Conservation (phyloP, 805 yeast species). For the Starmerella etchellsii region DNA sequence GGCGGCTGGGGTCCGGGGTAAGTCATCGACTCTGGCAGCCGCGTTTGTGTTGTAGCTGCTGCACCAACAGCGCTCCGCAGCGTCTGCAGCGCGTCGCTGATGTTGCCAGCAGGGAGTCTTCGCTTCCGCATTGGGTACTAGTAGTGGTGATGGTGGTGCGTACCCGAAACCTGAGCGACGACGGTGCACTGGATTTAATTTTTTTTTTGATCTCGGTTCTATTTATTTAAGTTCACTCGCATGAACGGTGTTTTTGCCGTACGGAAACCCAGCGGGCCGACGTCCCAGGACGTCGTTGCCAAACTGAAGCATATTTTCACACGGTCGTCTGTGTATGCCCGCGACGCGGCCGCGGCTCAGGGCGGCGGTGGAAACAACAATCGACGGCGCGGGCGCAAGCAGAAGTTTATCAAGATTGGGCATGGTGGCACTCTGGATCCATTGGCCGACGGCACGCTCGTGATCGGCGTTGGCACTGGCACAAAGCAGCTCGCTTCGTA, state of each 20-base stretch:
- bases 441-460: slow-evolving; percentile 80
- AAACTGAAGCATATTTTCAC: slow-evolving; percentile 53
- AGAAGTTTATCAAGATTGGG: slow-evolving; percentile 60
- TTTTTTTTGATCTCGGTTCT: too few relatives aligned
- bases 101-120: slow-evolving; percentile 7
- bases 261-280: slow-evolving; percentile 73
- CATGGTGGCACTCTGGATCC: slow-evolving; percentile 98
- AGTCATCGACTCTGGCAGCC: slow-evolving; percentile 10
- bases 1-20: slow-evolving; percentile 3
- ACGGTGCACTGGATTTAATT: too few relatives aligned
- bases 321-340: slow-evolving; percentile 42
- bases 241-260: slow-evolving; percentile 94
- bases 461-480: slow-evolving; percentile 85
- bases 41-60: slow-evolving; percentile 9
- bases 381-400: slow-evolving; percentile 22
- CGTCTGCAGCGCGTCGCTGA: slow-evolving; percentile 10
- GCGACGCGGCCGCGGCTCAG: slow-evolving; percentile 13
- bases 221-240: not conserved
- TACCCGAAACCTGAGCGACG: too few relatives aligned
- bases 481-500: slow-evolving; percentile 69
- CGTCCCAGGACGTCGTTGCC: slow-evolving; percentile 63
- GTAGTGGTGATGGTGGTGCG: too few relatives aligned
- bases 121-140: slow-evolving; percentile 15
- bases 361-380: not conserved
- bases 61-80: slow-evolving; percentile 8